A percentile compares a stretch with the other conserved stretches of the same genome.
Evolutionary conservation across 352 stramenopile genomes (phyloP).

Genomic region (Peronospora farinosa): DNA sequence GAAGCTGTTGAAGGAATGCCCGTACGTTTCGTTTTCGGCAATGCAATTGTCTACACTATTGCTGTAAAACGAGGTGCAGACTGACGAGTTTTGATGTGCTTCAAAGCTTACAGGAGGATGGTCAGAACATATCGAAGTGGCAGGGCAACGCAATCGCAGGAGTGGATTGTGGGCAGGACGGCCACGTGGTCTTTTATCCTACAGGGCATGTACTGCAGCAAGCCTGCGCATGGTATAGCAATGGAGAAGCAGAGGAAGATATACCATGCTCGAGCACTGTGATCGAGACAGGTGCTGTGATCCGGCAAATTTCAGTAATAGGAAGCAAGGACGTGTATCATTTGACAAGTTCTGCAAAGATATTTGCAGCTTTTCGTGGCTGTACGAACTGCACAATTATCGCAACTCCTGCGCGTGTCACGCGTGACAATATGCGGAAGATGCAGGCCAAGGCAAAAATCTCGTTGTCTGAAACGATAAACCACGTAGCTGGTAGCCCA

Average conservation of each 20-base stretch:
- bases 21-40: constrained; percentile 23
- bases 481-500: constrained; percentile 56
- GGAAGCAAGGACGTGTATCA: constrained; percentile 39
- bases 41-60: constrained; percentile 1
- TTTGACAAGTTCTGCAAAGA: constrained; percentile 20
- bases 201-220: constrained; percentile 62
- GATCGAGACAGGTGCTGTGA: constrained; percentile 47
- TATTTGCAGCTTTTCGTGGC: constrained; percentile 42
- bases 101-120: constrained; percentile 16
- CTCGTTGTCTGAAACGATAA: constrained; percentile 48
- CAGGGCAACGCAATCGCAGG: constrained; percentile 64
- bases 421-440: constrained; percentile 13
- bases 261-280: constrained; percentile 29
- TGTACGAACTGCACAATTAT: constrained; percentile 38
- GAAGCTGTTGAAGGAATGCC: constrained; percentile 29
- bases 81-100: not conserved
- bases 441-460: constrained; percentile 44
- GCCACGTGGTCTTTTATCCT: constrained; percentile 61
- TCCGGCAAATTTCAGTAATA: constrained; percentile 60
- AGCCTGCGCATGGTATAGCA: constrained; percentile 44
- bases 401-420: constrained; percentile 21
- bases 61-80: not conserved
- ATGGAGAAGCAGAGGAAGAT: constrained; percentile 16
- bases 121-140: constrained; percentile 34
- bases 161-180: constrained; percentile 21